A percentile compares a stretch with the other conserved stretches of the same genome.
These are phyloP conservation scores for Xerocomellus amylosporus DNA, from an alignment of 768 basidiomycete species.

Conservation along the genomic window DNA sequence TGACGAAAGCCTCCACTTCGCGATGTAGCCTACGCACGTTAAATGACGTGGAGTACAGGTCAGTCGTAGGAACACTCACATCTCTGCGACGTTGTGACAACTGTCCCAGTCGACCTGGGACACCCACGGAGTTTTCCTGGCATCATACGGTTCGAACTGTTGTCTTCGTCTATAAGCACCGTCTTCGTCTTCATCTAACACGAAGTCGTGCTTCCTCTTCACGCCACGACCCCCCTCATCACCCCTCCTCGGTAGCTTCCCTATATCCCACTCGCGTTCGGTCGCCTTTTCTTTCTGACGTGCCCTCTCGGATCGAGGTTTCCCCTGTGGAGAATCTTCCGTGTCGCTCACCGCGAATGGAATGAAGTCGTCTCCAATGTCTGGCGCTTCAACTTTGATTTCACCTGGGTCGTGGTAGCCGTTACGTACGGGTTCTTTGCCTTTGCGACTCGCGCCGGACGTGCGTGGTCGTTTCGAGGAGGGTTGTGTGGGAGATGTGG, in stretches of 20 bases:
- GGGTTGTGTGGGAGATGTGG: slow-evolving; percentile 13
- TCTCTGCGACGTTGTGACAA: slow-evolving; percentile 77
- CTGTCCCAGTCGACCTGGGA: slow-evolving; percentile 64
- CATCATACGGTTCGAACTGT: slow-evolving; percentile 48
- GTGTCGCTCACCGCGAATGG: slow-evolving; percentile 23
- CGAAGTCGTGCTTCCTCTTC: slow-evolving; percentile 49
- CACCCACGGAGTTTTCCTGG: slow-evolving; percentile 68
- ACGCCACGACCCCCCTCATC: slow-evolving; percentile 23
- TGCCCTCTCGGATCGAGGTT: slow-evolving; percentile 16
- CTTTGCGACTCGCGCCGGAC: slow-evolving; percentile 13
- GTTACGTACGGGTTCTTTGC: slow-evolving; percentile 11
- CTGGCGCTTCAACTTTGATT: slow-evolving; percentile 6
- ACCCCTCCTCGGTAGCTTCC: slow-evolving; percentile 27
- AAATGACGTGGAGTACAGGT: slow-evolving; percentile 4
- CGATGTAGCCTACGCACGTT: slow-evolving; percentile 62
- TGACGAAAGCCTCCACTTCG: slow-evolving; percentile 82
- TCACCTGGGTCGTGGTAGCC: slow-evolving; percentile 12
- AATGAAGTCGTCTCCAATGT: slow-evolving; percentile 33
- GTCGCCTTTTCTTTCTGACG: slow-evolving; percentile 18
- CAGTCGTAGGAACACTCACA: slow-evolving; percentile 49
- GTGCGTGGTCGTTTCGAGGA: slow-evolving; percentile 19
- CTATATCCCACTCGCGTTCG: slow-evolving; percentile 43
- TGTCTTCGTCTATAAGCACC: slow-evolving; percentile 43
- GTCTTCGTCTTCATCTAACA: slow-evolving; percentile 45
- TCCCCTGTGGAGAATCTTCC: slow-evolving; percentile 8